Evolutionary conservation across 1,284 basidiomycete genomes (phyloP), one percentile per base, ranked within the genome.

Genomic region (Austropuccinia psidii): DNA sequence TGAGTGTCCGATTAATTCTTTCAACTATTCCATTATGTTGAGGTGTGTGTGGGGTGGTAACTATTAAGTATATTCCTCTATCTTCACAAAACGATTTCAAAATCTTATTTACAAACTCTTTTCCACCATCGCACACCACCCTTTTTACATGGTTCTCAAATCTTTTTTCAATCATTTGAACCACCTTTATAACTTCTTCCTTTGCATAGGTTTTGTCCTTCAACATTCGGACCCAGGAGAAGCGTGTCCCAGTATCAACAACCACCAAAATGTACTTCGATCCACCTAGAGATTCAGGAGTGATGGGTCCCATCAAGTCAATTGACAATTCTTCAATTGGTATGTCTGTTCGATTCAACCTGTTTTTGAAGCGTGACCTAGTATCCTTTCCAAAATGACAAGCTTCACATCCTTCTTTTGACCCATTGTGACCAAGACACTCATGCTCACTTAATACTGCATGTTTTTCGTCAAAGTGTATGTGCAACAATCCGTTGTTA

Each of bases 231-330:
- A 62, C 60, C 60, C 37, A 62, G 21, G 35, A 15, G 41, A 43
- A 62, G 13, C 35, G 11, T 17, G 33, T 62, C 9, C 37, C 39
- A 13, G 37, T 62, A 45, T 62, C 60, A 17, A 62, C 60, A 15
- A 62, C 27, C n/a, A 21, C 31, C 31, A 62, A 27, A 45, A 45
- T n/a, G 27, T 62, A 43, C 45, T 27, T 41, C 17, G 60, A 41
- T 45, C 60, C 60, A 27, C 60, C 60, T 11, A 62, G 41, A 13
- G 37, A 62, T 19, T 27, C 41, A 27, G 41, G 60, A 19, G 39
- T 43, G 13, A 62, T 62, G 9, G 60, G 60, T 62, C 60, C 60
- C 39, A 62, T 39, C 31, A 62, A 9, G 24, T 62, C 60, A 35
- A 45, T 41, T 41, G 27, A 62, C 17, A 62, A 43, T 45, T 62